A percentile compares a stretch with the other conserved stretches of the same genome.
Evolutionary conservation across 805 yeast genomes (phyloP).

Genomic region (Cyberlindnera lachancei): DNA sequence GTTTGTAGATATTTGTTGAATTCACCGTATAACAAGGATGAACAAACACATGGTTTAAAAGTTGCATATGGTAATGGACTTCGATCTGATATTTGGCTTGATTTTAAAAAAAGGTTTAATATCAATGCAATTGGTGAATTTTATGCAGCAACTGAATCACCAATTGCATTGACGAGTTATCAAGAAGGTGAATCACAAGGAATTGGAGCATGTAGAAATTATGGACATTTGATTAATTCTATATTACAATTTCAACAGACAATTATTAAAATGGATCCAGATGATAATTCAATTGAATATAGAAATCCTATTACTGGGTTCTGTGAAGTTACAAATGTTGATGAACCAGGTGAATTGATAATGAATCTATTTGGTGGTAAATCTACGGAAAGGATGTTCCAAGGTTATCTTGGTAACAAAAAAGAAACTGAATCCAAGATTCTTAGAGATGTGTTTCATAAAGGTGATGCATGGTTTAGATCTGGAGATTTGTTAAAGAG

Average conservation of each 20-base stretch:
- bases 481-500: constrained; percentile 74
- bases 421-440: constrained; percentile 75
- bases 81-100: constrained; percentile 81
- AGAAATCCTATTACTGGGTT: constrained; percentile 66
- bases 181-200: constrained; percentile 78
- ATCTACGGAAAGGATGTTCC: constrained; percentile 70
- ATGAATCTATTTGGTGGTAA: constrained; percentile 63
- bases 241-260: constrained; percentile 47
- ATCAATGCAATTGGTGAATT: constrained; percentile 80
- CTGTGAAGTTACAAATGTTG: constrained; percentile 42
- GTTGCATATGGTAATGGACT: constrained; percentile 90
- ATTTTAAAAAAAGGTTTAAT: constrained; percentile 69
- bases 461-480: constrained; percentile 90
- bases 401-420: constrained; percentile 80
- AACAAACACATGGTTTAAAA: constrained; percentile 47
- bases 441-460: constrained; percentile 60
- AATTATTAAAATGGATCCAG: constrained; percentile 70
- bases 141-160: constrained; percentile 91
- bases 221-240: constrained; percentile 52
- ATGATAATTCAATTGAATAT: constrained; percentile 64
- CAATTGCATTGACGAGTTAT: constrained; percentile 75
- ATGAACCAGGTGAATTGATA: constrained; percentile 83
- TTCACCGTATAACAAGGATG: constrained; percentile 59
- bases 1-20: constrained; percentile 80
- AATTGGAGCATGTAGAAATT: constrained; percentile 81